Percentiles rank a stretch among this genome's conserved stretches.
Evolutionary conservation across 1,139 yeast genomes (phyloP).

Genomic region (Barnettozyma hawaiiensis): DNA sequence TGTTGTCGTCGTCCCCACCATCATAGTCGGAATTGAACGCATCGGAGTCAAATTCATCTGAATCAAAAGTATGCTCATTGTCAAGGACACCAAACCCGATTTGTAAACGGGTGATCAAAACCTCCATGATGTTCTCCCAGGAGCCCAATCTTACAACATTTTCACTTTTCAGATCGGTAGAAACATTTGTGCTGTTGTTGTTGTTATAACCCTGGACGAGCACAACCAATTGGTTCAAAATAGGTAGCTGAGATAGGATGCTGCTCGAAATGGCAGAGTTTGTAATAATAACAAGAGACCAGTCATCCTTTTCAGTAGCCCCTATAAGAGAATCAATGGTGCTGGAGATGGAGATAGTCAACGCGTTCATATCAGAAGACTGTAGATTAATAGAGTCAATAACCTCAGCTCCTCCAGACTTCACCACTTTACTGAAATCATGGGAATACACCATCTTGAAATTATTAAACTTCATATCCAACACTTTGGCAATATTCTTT

Average conservation of each 20-base stretch:
- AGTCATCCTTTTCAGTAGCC: neutral
- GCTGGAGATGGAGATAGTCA: neutral
- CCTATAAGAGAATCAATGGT: neutral
- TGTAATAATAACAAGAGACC: slow-evolving; percentile 5
- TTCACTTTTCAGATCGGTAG: neutral
- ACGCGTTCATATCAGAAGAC: neutral
- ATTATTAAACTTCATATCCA: slow-evolving; percentile 21
- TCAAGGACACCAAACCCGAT: slow-evolving; percentile 12
- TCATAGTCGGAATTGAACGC: slow-evolving; percentile 7
- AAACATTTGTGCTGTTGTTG: neutral
- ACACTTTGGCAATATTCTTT: slow-evolving; percentile 31
- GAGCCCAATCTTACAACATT: slow-evolving; percentile 6
- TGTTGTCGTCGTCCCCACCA: slow-evolving; percentile 2
- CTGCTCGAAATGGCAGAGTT: slow-evolving; percentile 3
- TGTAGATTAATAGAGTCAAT: slow-evolving; percentile 1
- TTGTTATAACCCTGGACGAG: slow-evolving; percentile 3
- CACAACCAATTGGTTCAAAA: slow-evolving; percentile 14
- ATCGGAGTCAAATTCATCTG: slow-evolving; percentile 14
- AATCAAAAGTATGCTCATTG: slow-evolving; percentile 2
- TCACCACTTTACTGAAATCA: neutral
- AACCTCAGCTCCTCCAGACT: slow-evolving; percentile 1
- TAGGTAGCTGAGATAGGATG: slow-evolving; percentile 8
- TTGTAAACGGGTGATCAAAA: slow-evolving; percentile 13
- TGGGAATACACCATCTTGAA: slow-evolving; percentile 8
- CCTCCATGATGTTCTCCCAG: slow-evolving; percentile 25